Evolutionary conservation across 2,329 filamentous ascomycete genomes (phyloP).

Genomic region (Salinomyces thailandicus): DNA sequence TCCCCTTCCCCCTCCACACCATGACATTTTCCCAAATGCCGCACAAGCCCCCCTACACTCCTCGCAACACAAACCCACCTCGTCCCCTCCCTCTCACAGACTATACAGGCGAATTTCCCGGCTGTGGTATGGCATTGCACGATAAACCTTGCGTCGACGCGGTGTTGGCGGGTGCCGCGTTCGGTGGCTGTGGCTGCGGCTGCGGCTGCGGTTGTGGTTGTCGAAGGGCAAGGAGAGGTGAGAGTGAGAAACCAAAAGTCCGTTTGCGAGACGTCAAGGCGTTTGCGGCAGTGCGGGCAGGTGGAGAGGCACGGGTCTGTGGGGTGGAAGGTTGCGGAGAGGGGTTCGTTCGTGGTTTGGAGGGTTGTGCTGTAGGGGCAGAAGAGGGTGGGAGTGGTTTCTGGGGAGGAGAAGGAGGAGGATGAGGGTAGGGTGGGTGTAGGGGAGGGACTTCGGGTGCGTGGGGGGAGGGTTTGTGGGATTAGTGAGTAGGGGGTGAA

Average conservation of each 20-base stretch:
- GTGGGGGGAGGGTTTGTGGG: neutral
- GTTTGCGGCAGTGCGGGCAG: neutral
- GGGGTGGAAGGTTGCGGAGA: neutral
- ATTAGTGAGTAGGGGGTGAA: too few species aligned
- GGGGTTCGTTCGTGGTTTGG: neutral
- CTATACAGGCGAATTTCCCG: conserved; percentile 2
- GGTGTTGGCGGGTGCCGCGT: neutral
- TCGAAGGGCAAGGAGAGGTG: too few species aligned
- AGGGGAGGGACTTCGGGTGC: neutral
- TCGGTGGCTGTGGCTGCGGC: neutral
- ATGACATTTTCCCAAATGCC: neutral
- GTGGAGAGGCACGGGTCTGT: neutral
- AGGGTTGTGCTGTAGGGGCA: neutral
- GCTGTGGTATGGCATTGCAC: conserved; percentile 3
- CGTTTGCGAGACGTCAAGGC: neutral
- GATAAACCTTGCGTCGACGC: conserved; percentile 1
- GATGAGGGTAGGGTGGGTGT: neutral
- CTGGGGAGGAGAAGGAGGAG: neutral
- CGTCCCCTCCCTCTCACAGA: neutral
- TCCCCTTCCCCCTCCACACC: neutral
- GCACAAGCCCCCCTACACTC: neutral
- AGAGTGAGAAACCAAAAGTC: neutral
- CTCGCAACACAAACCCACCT: neutral
- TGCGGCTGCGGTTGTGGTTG: neutral
- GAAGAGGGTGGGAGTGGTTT: neutral